Evolutionary conservation across 2,329 filamentous ascomycete genomes (phyloP).

Genomic region (Neofusicoccum umdonicola): DNA sequence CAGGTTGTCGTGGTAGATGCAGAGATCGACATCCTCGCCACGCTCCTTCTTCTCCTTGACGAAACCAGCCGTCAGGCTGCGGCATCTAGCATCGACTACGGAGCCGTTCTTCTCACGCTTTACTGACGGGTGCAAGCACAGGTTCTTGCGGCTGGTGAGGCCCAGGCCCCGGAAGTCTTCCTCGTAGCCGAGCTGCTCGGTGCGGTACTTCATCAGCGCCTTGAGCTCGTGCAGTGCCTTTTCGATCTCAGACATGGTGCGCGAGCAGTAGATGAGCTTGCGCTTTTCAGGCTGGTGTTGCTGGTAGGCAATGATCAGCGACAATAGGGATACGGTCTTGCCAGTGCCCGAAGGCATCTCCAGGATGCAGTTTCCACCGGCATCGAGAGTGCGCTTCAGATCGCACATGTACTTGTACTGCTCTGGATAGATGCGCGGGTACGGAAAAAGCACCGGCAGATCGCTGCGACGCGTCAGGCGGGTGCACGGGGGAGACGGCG

Average conservation of each 20-base stretch:
- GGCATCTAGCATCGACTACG: constrained; percentile 91
- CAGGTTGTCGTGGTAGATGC: constrained; percentile 96
- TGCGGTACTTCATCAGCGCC: constrained; percentile 89
- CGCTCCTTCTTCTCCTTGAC: constrained; percentile 96
- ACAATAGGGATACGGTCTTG: constrained; percentile 93
- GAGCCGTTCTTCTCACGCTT: constrained; percentile 94
- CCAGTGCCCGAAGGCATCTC: constrained; percentile 99
- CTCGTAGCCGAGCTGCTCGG: constrained; percentile 80
- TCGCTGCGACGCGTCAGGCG: constrained; percentile 46
- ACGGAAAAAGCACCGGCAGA: constrained; percentile 70
- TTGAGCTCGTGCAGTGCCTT: constrained; percentile 92
- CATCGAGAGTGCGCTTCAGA: constrained; percentile 86
- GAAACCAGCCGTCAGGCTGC: constrained; percentile 93
- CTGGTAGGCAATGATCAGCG: constrained; percentile 95
- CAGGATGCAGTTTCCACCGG: constrained; percentile 89
- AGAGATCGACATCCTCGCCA: constrained; percentile 90
- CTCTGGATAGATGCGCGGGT: constrained; percentile 68
- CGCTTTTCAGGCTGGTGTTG: constrained; percentile 88
- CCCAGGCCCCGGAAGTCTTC: constrained; percentile 94
- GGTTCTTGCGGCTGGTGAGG: constrained; percentile 91
- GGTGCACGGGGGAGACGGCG: neutral
- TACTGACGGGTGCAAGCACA: constrained; percentile 93
- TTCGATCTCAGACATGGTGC: constrained; percentile 99
- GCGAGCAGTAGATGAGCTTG: constrained; percentile 98
- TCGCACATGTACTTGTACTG: constrained; percentile 72